Conservation (phyloP, 2,329 filamentous ascomycete species). For the Chrysoporthe cubensis region DNA sequence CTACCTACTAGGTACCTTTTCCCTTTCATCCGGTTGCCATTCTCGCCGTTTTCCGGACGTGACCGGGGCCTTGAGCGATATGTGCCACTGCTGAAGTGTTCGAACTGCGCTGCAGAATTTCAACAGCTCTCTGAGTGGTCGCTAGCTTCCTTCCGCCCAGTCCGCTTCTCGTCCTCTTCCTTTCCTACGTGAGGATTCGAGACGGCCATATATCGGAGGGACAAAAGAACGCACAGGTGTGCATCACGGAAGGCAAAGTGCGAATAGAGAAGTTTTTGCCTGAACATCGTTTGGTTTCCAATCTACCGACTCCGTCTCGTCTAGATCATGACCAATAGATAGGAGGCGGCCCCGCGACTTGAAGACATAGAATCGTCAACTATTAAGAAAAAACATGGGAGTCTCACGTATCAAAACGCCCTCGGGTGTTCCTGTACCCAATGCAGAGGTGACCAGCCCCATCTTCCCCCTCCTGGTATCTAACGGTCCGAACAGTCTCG, state of each 20-base stretch:
- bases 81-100: no score
- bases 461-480: conserved; percentile 12
- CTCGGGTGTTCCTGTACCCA: conserved; percentile 8
- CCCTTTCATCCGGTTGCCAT: neutral
- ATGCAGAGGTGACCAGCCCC: neutral
- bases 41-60: neutral
- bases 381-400: neutral
- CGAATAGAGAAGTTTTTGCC: no score
- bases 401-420: neutral
- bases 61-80: neutral
- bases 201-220: neutral
- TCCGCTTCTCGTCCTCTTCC: neutral
- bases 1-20: neutral
- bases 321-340: neutral
- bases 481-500: neutral
- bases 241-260: no score
- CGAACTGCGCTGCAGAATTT: no score
- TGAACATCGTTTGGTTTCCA: neutral
- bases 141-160: neutral
- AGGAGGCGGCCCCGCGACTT: no score
- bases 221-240: neutral
- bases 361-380: neutral
- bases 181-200: neutral
- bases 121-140: no score
- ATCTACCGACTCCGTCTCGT: conserved; percentile 2